A percentile compares a stretch with the other conserved stretches of the same genome.
phyloP scores from a whole-genome alignment of 768 basidiomycete genomes.

The Boletus tomentosulus region DNA sequence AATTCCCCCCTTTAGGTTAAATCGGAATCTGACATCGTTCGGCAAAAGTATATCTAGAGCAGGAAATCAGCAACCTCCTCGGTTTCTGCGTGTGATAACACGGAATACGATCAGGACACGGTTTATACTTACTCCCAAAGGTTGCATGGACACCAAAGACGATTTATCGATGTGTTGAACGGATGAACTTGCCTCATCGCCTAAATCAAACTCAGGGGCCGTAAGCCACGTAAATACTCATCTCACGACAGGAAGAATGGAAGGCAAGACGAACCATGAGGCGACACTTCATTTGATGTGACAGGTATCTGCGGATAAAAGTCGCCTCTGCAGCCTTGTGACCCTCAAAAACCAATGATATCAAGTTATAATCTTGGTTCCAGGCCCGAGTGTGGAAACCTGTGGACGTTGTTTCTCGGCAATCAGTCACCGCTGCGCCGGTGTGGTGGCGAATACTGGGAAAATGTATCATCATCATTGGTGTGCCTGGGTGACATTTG shows the following conservation, averaged over 20 bases:
- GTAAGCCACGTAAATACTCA: background rate
- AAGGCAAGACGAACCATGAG: background rate
- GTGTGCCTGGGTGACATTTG: too few relatives aligned
- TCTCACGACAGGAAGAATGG: background rate
- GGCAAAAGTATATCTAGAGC: background rate
- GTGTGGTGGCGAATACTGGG: too few relatives aligned
- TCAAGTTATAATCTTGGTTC: background rate
- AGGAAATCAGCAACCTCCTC: background rate
- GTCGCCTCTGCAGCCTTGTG: background rate
- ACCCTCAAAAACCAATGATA: background rate
- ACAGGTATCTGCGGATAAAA: background rate
- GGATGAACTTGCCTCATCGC: background rate
- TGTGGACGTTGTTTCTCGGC: too few relatives aligned
- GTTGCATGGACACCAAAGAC: background rate
- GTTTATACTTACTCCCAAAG: background rate
- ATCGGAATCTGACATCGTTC: background rate
- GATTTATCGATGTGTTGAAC: background rate
- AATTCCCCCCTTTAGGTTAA: background rate
- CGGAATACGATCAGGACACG: background rate
- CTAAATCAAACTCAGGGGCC: background rate
- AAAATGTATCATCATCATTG: too few relatives aligned
- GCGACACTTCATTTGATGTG: background rate
- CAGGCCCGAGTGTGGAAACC: too few relatives aligned
- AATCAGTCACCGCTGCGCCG: too few relatives aligned
- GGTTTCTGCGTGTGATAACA: background rate